Evolutionary conservation across 768 basidiomycete genomes (phyloP).

Genomic region (Suillus placidus): DNA sequence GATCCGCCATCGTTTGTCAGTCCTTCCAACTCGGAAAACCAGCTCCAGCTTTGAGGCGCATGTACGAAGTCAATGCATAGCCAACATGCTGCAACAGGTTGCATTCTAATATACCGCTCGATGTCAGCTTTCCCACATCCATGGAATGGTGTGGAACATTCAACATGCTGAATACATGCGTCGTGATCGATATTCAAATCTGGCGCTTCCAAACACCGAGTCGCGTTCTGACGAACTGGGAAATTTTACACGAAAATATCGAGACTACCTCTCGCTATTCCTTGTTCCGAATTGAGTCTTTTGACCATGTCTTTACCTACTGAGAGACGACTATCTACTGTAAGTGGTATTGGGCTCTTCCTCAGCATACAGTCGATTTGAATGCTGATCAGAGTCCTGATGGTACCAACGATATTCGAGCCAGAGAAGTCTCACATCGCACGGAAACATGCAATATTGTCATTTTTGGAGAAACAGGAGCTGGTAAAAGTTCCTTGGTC

Average conservation of each 20-base stretch:
- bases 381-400: background rate
- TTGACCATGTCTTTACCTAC: background rate
- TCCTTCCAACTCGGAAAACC: background rate
- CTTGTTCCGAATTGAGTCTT: background rate
- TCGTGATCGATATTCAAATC: background rate
- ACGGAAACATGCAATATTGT: conserved; percentile 23
- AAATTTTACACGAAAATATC: background rate
- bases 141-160: background rate
- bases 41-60: background rate
- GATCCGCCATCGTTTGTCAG: background rate
- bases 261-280: background rate
- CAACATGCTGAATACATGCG: background rate
- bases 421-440: background rate
- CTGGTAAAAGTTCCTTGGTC: conserved; percentile 36
- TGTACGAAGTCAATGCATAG: background rate
- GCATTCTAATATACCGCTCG: background rate
- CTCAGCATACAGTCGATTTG: background rate
- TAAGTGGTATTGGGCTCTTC: background rate
- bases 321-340: background rate
- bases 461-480: conserved; percentile 37
- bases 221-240: background rate
- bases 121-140: background rate
- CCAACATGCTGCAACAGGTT: background rate
- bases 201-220: background rate
- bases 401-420: background rate